Evolutionary conservation across 805 yeast genomes (phyloP).

Genomic region (Saturnispora galanensis): DNA sequence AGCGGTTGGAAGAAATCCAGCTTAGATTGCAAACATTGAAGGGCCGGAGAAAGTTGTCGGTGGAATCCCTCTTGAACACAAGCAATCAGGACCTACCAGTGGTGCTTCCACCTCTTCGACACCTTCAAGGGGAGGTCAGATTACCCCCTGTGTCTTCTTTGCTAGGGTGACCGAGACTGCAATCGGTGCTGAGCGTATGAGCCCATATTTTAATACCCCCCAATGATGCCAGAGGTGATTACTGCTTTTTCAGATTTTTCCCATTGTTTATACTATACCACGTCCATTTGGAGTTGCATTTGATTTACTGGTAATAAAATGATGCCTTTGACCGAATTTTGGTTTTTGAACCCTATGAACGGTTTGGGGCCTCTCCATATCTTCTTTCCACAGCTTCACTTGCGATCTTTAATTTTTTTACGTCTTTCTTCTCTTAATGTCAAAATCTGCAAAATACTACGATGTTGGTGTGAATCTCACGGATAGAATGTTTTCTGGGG

Average conservation of each 20-base stretch:
- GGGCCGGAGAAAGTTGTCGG: background rate
- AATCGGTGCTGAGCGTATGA: background rate
- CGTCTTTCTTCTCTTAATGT: background rate
- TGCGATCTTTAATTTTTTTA: background rate
- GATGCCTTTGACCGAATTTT: background rate
- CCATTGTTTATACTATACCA: background rate
- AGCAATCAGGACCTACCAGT: background rate
- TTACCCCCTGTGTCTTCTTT: background rate
- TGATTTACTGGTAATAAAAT: background rate
- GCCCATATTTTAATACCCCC: too few species aligned
- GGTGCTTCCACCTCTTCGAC: background rate
- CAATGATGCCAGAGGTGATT: too few species aligned
- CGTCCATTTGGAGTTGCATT: background rate
- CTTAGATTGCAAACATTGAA: background rate
- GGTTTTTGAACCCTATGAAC: too few species aligned
- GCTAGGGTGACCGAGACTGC: background rate
- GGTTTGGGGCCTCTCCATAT: too few species aligned
- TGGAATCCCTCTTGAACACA: background rate
- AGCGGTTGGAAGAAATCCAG: background rate
- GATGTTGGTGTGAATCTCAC: conserved; percentile 60
- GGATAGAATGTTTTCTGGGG: conserved; percentile 80
- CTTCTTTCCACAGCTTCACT: too few species aligned
- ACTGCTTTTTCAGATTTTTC: background rate
- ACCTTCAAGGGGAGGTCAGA: background rate
- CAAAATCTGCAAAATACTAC: conserved; percentile 27